These are phyloP conservation scores for Pinguiococcus pyrenoidosus DNA, from an alignment of 108 stramenopile genomes.

Conservation along the genomic window DNA sequence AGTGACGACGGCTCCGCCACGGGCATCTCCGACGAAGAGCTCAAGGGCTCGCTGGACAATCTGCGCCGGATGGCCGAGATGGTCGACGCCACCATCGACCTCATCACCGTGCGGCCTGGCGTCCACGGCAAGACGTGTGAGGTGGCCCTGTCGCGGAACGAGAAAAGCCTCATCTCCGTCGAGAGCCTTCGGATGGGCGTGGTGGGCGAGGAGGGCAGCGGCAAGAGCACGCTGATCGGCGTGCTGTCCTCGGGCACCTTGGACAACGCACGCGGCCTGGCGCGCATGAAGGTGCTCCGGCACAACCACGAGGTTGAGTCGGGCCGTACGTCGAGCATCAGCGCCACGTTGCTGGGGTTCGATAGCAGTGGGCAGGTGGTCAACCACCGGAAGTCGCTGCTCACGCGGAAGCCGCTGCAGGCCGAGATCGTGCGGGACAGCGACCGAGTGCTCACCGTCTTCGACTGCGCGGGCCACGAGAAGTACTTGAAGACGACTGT, in stretches of 20 bases:
- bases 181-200: conserved; percentile 30
- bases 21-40: conserved; percentile 26
- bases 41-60: conserved; percentile 26
- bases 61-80: conserved; percentile 25
- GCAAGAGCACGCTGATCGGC: conserved; percentile 44
- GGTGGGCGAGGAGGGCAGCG: conserved; percentile 26
- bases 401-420: conserved; percentile 1
- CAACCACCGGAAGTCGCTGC: background rate
- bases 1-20: conserved; percentile 27
- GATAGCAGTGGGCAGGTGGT: background rate
- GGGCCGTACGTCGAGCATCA: conserved; percentile 39
- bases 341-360: conserved; percentile 19
- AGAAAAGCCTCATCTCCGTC: background rate
- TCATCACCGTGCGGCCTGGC: conserved; percentile 2
- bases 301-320: conserved; percentile 44
- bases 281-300: conserved; percentile 37
- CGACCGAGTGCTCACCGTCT: conserved; percentile 12
- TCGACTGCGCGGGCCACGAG: conserved; percentile 37
- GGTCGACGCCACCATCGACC: conserved; percentile 15
- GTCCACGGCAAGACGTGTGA: background rate
- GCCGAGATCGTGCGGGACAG: conserved; percentile 1
- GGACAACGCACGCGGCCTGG: conserved; percentile 46
- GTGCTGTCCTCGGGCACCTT: conserved; percentile 35
- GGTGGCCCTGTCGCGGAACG: background rate
- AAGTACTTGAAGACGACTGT: conserved; percentile 42